Percentiles rank a stretch among this genome's conserved stretches.
Evolutionary conservation across 2,329 filamentous ascomycete species (phyloP).

Genomic region (Sclerotinia sclerotiorum): DNA sequence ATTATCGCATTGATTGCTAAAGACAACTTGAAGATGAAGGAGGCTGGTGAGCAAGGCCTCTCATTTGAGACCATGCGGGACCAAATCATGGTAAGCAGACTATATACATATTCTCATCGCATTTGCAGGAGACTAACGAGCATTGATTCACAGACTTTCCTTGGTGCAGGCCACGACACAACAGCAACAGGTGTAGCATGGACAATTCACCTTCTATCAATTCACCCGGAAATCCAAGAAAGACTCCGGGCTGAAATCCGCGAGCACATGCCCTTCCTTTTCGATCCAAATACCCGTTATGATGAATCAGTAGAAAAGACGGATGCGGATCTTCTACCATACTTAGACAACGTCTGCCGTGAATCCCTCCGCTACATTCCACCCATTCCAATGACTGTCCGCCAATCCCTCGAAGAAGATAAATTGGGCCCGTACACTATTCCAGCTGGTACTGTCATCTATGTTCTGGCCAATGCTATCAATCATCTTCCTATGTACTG

Average conservation of each 20-base stretch:
- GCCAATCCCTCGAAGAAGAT: conserved; percentile 45
- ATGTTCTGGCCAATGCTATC: conserved; percentile 46
- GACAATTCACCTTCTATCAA: conserved; percentile 46
- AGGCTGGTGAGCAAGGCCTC: conserved; percentile 69
- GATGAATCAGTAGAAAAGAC: conserved; percentile 38
- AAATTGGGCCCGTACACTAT: conserved; percentile 44
- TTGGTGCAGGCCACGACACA: conserved; percentile 60
- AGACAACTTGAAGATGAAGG: conserved; percentile 48
- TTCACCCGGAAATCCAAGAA: conserved; percentile 35
- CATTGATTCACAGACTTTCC: conserved; percentile 66
- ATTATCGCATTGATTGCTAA: conserved; percentile 63
- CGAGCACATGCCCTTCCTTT: conserved; percentile 35
- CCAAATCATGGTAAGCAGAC: conserved; percentile 17
- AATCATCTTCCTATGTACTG: conserved; percentile 45
- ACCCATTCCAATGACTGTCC: conserved; percentile 40
- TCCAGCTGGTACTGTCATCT: conserved; percentile 46
- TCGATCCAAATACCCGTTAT: conserved; percentile 41
- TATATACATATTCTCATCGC: accelerated
- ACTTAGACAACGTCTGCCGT: conserved; percentile 49
- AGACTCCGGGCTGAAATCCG: conserved; percentile 7
- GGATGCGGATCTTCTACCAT: conserved; percentile 46
- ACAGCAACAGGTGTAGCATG: conserved; percentile 47
- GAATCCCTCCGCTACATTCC: conserved; percentile 49
- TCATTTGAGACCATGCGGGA: conserved; percentile 67
- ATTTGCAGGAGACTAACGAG: neutral